Percentiles rank a stretch among this genome's conserved stretches.
Evolutionary conservation across 306 rosid species (phyloP).

Genomic region (barrel medic (Medicago truncatula)): DNA sequence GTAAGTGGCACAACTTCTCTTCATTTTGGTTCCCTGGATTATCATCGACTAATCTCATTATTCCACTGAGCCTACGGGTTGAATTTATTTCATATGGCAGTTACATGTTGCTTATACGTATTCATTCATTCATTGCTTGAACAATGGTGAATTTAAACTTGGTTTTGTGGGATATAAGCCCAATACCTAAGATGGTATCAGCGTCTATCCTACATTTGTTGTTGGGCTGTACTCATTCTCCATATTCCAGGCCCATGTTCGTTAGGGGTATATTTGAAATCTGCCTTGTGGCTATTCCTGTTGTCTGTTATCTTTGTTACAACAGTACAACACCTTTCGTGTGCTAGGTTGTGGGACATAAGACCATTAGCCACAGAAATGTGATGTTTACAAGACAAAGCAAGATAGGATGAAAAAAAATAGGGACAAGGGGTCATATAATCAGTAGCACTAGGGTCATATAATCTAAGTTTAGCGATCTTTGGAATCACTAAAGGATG

Average conservation of each 20-base stretch:
- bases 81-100: background rate
- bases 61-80: slow-evolving; percentile 19
- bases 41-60: background rate
- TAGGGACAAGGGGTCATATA: background rate
- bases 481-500: background rate
- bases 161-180: background rate
- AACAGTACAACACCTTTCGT: background rate
- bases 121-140: too few species aligned
- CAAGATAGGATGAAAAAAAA: background rate
- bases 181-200: background rate
- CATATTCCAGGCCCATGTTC: too few species aligned
- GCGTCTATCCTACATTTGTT: background rate
- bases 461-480: background rate
- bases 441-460: background rate
- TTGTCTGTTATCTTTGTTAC: too few species aligned
- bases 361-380: background rate
- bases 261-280: background rate
- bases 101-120: too few species aligned
- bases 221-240: background rate
- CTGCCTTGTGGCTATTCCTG: too few species aligned
- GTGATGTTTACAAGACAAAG: background rate
- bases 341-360: background rate
- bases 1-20: slow-evolving; percentile 2
- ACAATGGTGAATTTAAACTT: too few species aligned
- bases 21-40: slow-evolving; percentile 38